phyloP scores from a whole-genome alignment of 495 filamentous ascomycete genomes.

The Acidomyces sp. region DNA sequence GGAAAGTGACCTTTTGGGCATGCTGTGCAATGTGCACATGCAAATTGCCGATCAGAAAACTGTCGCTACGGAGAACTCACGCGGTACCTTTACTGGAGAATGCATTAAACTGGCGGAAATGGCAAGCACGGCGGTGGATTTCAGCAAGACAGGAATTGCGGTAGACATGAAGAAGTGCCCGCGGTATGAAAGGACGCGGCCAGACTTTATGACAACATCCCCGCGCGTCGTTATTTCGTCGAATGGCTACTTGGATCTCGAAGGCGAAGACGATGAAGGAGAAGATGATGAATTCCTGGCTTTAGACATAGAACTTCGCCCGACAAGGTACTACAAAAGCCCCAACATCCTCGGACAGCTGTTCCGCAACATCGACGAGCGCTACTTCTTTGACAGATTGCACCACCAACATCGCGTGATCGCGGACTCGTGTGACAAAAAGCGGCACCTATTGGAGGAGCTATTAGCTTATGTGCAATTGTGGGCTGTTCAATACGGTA shows the following conservation, averaged over 20 bases:
- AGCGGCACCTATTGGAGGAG: constrained; percentile 30
- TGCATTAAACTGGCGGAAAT: constrained; percentile 55
- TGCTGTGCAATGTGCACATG: constrained; percentile 55
- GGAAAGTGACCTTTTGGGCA: constrained; percentile 57
- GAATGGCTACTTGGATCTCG: constrained; percentile 30
- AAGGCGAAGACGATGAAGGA: constrained; percentile 41
- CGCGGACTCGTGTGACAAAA: constrained; percentile 2
- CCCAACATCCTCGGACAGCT: constrained; percentile 58
- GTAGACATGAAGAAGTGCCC: constrained; percentile 41
- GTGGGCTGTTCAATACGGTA: constrained; percentile 27
- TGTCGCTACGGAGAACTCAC: too few species aligned
- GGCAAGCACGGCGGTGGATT: constrained; percentile 70
- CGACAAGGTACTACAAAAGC: constrained; percentile 48
- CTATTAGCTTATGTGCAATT: constrained; percentile 36
- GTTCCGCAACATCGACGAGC: constrained; percentile 64
- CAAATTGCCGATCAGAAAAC: constrained; percentile 50
- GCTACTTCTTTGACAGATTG: constrained; percentile 46
- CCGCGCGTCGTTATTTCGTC: constrained; percentile 42
- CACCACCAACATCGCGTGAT: constrained; percentile 26
- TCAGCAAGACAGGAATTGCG: constrained; percentile 62
- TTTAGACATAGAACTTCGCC: constrained; percentile 19
- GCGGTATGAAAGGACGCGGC: constrained; percentile 30
- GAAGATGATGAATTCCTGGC: constrained; percentile 35
- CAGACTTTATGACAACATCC: constrained; percentile 56
- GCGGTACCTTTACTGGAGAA: constrained; percentile 45